A percentile compares a stretch with the other conserved stretches of the same genome.
Conservation (phyloP, 2,329 filamentous ascomycete genomes). For the Pochonia chlamydosporia region DNA sequence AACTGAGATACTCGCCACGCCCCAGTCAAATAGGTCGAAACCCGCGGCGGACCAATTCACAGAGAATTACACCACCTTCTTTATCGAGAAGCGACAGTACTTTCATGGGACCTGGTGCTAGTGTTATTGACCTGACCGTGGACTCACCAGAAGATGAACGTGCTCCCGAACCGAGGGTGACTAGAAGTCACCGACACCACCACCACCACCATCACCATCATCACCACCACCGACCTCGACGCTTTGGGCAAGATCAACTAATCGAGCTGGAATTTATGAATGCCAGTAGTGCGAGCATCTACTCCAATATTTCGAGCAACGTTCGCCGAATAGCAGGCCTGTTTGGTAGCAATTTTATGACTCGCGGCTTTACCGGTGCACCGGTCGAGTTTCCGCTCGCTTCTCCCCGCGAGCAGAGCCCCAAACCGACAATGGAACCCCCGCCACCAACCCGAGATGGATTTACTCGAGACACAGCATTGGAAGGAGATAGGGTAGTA, state of each 20-base stretch:
- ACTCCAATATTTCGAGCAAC: slow-evolving; percentile 15
- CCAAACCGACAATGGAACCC: slow-evolving; percentile 51
- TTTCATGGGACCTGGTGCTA: slow-evolving; percentile 25
- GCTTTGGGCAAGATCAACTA: slow-evolving; percentile 15
- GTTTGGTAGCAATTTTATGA: slow-evolving; percentile 16
- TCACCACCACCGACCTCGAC: slow-evolving; percentile 7
- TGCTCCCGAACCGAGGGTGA: slow-evolving; percentile 4
- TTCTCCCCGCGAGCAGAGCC: slow-evolving; percentile 26
- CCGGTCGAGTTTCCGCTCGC: slow-evolving; percentile 17
- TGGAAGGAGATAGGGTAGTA: slow-evolving; percentile 61
- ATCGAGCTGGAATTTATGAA: slow-evolving; percentile 20
- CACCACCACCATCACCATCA: slow-evolving; percentile 13
- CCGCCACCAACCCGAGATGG: slow-evolving; percentile 64
- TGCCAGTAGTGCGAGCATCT: slow-evolving; percentile 10
- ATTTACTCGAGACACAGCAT: slow-evolving; percentile 66
- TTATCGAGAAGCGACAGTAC: slow-evolving; percentile 40
- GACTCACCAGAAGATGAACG: slow-evolving; percentile 35
- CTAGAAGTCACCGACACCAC: slow-evolving; percentile 6
- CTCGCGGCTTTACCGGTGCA: slow-evolving; percentile 11
- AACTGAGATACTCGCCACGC: slow-evolving; percentile 26
- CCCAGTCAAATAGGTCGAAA: slow-evolving; percentile 21
- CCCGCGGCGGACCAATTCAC: slow-evolving; percentile 35
- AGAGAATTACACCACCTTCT: slow-evolving; percentile 33
- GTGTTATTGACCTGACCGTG: slow-evolving; percentile 47
- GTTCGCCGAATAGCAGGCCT: slow-evolving; percentile 21